Conservation (phyloP, 2,329 filamentous ascomycete species). For the Phyllosticta citrichinensis region DNA sequence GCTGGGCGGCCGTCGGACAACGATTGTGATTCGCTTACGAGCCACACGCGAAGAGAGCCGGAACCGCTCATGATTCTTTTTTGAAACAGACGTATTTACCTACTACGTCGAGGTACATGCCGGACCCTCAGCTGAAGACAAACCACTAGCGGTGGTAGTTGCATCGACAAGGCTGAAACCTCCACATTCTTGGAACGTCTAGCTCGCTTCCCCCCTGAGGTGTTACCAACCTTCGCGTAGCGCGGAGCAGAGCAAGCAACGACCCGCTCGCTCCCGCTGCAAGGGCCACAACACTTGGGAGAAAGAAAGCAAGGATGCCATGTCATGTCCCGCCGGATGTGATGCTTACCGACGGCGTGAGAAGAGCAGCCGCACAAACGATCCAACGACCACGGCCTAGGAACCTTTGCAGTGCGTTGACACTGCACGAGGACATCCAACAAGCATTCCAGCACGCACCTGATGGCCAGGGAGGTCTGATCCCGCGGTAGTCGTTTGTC, state of each 20-base stretch:
- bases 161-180: not conserved
- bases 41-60: too few species aligned
- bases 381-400: not conserved
- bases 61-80: too few species aligned
- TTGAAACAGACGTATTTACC: too few species aligned
- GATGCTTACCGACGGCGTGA: not conserved
- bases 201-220: not conserved
- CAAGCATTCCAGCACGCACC: not conserved
- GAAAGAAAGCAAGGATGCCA: not conserved
- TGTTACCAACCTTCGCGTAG: not conserved
- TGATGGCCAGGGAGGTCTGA: not conserved
- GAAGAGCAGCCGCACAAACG: not conserved
- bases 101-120: not conserved
- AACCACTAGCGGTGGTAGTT: not conserved
- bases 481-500: not conserved
- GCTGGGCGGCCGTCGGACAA: not conserved
- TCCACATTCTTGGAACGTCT: not conserved
- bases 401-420: not conserved
- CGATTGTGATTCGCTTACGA: too few species aligned
- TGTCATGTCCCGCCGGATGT: not conserved
- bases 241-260: not conserved
- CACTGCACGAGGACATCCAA: not conserved
- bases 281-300: not conserved
- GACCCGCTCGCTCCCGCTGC: not conserved
- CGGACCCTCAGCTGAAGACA: not conserved